Evolutionary conservation across 176 grass and related monocot genomes (phyloP).

Genomic region (Avena atlantica): DNA sequence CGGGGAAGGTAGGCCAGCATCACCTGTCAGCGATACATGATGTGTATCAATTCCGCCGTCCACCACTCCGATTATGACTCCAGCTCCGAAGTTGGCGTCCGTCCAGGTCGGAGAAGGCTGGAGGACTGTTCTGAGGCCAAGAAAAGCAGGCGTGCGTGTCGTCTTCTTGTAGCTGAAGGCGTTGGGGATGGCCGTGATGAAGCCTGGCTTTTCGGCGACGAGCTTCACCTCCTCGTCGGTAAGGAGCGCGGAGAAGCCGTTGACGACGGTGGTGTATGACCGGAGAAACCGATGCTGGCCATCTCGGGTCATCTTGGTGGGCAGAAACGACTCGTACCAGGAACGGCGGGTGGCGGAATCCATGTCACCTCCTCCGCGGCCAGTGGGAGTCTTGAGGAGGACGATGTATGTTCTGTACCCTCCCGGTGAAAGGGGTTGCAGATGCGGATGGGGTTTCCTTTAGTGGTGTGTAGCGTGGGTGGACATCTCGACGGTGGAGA

Average conservation of each 20-base stretch:
- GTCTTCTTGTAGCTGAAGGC: neutral
- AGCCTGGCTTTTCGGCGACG: neutral
- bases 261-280: neutral
- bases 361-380: neutral
- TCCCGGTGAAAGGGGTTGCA: neutral
- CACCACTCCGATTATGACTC: neutral
- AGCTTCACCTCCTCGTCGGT: neutral
- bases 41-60: neutral
- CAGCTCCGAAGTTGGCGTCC: neutral
- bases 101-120: neutral
- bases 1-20: too few species aligned
- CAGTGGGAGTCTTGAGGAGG: neutral
- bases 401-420: neutral
- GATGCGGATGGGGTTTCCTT: neutral
- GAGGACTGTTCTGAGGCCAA: neutral
- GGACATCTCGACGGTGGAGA: too few species aligned
- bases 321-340: neutral
- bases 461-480: too few species aligned
- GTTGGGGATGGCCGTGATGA: too few species aligned
- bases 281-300: neutral
- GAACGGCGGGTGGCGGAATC: neutral
- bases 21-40: neutral
- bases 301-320: neutral
- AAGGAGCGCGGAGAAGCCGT: neutral
- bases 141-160: neutral